phyloP scores from a whole-genome alignment of 108 stramenopile species.

The Fragilaria crotonensis region DNA sequence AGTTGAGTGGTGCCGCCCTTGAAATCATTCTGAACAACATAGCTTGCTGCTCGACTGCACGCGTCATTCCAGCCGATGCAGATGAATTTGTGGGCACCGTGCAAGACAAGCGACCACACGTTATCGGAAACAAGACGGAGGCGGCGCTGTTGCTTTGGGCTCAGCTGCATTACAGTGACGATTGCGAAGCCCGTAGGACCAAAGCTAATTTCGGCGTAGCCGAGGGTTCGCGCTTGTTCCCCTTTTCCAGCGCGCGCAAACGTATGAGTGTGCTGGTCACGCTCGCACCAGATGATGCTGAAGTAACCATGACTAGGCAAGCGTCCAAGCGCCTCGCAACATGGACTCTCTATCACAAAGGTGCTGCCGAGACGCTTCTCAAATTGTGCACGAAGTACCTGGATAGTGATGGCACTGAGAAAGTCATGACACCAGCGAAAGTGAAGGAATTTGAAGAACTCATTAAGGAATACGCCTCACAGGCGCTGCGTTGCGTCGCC shows the following conservation, averaged over 20 bases:
- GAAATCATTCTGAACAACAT: slow-evolving; percentile 46
- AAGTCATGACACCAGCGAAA: slow-evolving; percentile 44
- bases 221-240: slow-evolving; percentile 58
- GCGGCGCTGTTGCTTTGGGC: slow-evolving; percentile 54
- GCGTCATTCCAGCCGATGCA: slow-evolving; percentile 25
- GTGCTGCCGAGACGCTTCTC: slow-evolving; percentile 59
- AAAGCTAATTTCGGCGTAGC: slow-evolving; percentile 45
- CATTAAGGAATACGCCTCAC: slow-evolving; percentile 42
- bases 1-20: slow-evolving; percentile 28
- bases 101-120: slow-evolving; percentile 30
- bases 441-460: slow-evolving; percentile 27
- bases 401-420: slow-evolving; percentile 47
- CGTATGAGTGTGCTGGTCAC: slow-evolving; percentile 64
- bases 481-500: slow-evolving; percentile 67
- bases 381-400: slow-evolving; percentile 46
- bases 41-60: slow-evolving; percentile 58
- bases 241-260: slow-evolving; percentile 54
- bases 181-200: slow-evolving; percentile 38
- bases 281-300: slow-evolving; percentile 8
- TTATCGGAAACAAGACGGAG: slow-evolving; percentile 73
- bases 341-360: slow-evolving; percentile 67
- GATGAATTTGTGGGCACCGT: slow-evolving; percentile 11
- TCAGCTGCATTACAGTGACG: slow-evolving; percentile 42
- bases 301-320: not conserved
- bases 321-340: not conserved